These are phyloP conservation scores for Polytrichum commune DNA, from an alignment of 225 moss, liverwort and hornwort genomes.

Conservation along the genomic window DNA sequence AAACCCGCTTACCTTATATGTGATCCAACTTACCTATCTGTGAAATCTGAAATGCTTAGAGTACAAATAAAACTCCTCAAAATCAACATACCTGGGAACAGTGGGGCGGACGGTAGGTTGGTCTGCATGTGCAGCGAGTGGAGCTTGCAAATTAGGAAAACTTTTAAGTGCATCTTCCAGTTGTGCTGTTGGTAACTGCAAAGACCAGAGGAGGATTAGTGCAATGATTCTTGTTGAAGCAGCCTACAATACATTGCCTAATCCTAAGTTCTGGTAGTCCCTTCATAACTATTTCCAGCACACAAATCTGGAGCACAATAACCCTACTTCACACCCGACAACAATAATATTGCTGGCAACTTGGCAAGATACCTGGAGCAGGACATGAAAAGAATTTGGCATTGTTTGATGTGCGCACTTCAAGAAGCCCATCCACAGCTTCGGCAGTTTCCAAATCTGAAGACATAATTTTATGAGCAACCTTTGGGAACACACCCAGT, in stretches of 20 bases:
- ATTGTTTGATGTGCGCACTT: slow-evolving; percentile 99
- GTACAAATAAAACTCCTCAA: background rate
- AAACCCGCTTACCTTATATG: too few species aligned
- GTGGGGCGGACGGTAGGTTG: slow-evolving; percentile 85
- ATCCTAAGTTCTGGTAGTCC: too few species aligned
- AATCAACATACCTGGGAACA: slow-evolving; percentile 68
- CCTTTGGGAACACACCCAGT: too few species aligned
- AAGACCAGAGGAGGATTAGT: slow-evolving; percentile 4
- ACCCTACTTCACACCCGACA: background rate
- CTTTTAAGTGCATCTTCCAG: slow-evolving; percentile 95
- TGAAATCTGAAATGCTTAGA: background rate
- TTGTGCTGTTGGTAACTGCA: slow-evolving; percentile 88
- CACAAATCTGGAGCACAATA: background rate
- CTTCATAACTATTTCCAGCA: background rate
- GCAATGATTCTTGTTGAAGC: background rate
- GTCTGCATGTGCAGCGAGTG: slow-evolving; percentile 92
- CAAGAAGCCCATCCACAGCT: slow-evolving; percentile 97
- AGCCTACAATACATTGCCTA: too few species aligned
- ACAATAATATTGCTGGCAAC: background rate
- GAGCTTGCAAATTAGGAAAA: slow-evolving; percentile 80
- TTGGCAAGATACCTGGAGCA: slow-evolving; percentile 71
- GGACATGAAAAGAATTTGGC: slow-evolving; percentile 93
- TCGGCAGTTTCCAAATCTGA: slow-evolving; percentile 99
- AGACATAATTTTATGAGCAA: slow-evolving; percentile 15
- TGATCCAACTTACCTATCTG: background rate